These are phyloP conservation scores for Backusella luteola DNA, from an alignment of 192 early-diverging fungal genomes.

Conservation along the genomic window DNA sequence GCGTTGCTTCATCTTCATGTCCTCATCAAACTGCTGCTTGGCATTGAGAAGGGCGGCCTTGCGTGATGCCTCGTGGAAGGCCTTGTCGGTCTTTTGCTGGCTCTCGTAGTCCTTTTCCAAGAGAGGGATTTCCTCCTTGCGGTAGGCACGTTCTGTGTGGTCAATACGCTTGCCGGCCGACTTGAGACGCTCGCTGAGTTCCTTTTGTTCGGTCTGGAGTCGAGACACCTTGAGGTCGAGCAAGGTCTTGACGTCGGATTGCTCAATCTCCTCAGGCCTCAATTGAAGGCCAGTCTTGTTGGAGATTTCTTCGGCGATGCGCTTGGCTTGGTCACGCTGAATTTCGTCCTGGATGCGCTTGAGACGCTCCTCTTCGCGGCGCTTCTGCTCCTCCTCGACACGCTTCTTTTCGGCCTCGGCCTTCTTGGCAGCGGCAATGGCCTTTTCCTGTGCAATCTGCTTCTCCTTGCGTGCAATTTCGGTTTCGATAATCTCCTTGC, in stretches of 20 bases:
- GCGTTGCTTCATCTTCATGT: constrained; percentile 75
- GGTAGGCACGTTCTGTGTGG: constrained; percentile 91
- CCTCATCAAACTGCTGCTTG: constrained; percentile 64
- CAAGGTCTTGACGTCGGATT: constrained; percentile 76
- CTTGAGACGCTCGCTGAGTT: constrained; percentile 76
- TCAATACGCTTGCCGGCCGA: constrained; percentile 77
- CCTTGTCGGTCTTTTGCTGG: constrained; percentile 83
- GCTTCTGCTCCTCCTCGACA: constrained; percentile 79
- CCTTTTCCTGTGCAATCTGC: constrained; percentile 76
- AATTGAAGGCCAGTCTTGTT: constrained; percentile 38
- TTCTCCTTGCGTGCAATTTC: constrained; percentile 78
- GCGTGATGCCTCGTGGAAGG: constrained; percentile 71
- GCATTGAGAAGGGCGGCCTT: constrained; percentile 69
- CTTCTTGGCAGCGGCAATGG: constrained; percentile 71
- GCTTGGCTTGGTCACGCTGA: constrained; percentile 77
- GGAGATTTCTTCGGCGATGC: constrained; percentile 68
- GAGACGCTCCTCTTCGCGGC: constrained; percentile 80
- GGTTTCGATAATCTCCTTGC: constrained; percentile 77
- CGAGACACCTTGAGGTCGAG: constrained; percentile 85
- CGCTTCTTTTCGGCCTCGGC: constrained; percentile 81
- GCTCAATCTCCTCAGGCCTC: constrained; percentile 70
- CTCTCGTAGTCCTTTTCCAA: constrained; percentile 88
- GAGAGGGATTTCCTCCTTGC: constrained; percentile 87
- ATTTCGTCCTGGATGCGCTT: constrained; percentile 77
- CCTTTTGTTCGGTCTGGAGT: constrained; percentile 87